Evolutionary conservation across 176 grass and related monocot genomes (phyloP), one percentile per base, ranked within the genome.

Genomic region (Thinopyrum elongatum): DNA sequence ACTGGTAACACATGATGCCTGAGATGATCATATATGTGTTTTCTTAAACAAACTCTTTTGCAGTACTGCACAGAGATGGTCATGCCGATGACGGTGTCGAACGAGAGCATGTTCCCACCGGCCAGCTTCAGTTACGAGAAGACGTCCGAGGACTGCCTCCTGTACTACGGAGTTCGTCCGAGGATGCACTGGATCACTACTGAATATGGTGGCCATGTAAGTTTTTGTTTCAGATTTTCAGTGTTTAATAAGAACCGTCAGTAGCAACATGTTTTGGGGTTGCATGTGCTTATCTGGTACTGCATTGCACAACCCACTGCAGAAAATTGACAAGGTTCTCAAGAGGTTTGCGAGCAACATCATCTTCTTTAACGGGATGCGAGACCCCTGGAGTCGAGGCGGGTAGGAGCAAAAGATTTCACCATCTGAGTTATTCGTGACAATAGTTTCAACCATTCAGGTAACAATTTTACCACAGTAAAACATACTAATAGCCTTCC

Each of bases 31-130:
- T 36, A 16, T 15, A 27, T 72, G 8, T 78, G 25, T 81, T 42
- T 74, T 35, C 34, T 85, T 34, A 67, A 83, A 60, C 3, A 49
- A 62, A 58, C n/a, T 84, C 59, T 3, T 91, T 2, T 70, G 9
- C 42, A 99, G 97, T n/a, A n/a, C 71, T 98, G 97, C 84, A 98
- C 97, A 68, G 94, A 98, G 86, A 98, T 98, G 97, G 71, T 98
- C 84, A 95, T 98, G 94, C 97, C 94, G 0, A 90, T 93, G 97
- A 70, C 61, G 0, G 29, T 75, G 29, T 90, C 92, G 16, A 94
- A 88, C 30, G 82, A 92, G 59, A 95, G 94, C 85, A 98, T 98
- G 94, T 95, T 98, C 74, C 88, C 92, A 5, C 82, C 92, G 42
- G 91, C 14, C 8, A 28, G 27, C 39, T 98, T 85, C 60, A 83